Evolutionary conservation across 768 basidiomycete genomes (phyloP), one percentile per base, ranked within the genome.

Genomic region (Coprinopsis cinerea): DNA sequence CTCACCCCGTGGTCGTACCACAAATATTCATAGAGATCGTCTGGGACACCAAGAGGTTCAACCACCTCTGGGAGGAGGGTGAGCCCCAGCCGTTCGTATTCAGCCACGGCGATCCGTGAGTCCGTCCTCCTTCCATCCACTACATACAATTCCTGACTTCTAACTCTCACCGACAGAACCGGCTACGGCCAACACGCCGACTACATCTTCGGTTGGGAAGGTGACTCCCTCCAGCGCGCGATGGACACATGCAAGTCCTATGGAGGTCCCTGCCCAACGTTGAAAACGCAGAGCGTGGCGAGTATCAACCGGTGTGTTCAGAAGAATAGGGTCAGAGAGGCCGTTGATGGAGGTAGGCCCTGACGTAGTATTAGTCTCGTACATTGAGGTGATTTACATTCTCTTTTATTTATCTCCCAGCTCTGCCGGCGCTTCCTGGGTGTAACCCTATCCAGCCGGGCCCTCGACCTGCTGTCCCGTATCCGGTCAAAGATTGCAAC

Each of bases 281-380:
- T 67, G 49, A 11, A 85, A 67, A 1, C 72, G 71, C 34, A 92
- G 64, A 6, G 71, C 71, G 57, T 85, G 78, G 49, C 44, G n/a
- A 30, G 27, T 13, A 51, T 51, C 24, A 51, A 51, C 28, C 23
- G 18, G 22, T 51, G 49, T 24, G 37, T 35, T 13, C 49, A 51
- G 49, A 51, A 51, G 32, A 37, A 10, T 18, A 43, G 49, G 18
- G 43, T 51, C 14, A 23, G 43, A 20, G 49, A 51, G 20, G 2
- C 49, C 2, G 43, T 51, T 15, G 49, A 51, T 22, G 41, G 49
- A 20, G 25, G 49, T 51, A 22, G 18, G 49, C 18, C 6, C 18
- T 17, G 9, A 34, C n/a, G n/a, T 49, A 23, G 25, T 44, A 4
- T 5, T 10, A 17, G 17, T 14, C 20, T 6, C 22, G 22, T 9